Conservation (phyloP, 2,329 filamentous ascomycete genomes). For the Colletotrichum euphorbiae region DNA sequence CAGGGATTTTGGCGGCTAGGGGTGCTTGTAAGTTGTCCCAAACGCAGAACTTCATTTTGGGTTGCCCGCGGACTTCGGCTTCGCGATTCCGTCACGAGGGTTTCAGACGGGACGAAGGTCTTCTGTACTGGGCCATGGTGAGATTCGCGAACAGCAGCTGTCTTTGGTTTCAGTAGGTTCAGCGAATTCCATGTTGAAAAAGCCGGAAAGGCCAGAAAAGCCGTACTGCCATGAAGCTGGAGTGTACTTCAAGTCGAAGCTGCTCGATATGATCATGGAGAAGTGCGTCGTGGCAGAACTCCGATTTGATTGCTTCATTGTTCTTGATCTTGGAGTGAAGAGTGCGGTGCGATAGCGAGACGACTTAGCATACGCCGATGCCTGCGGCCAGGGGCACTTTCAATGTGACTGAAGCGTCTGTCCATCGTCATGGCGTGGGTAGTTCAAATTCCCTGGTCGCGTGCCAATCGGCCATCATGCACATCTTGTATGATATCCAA, state of each 20-base stretch:
- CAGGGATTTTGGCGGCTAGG: slow-evolving; percentile 13
- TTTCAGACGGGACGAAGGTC: slow-evolving; percentile 28
- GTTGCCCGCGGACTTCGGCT: slow-evolving; percentile 32
- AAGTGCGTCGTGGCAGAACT: not conserved
- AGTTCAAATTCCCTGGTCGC: not conserved
- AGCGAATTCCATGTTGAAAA: slow-evolving; percentile 10
- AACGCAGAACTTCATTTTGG: slow-evolving; percentile 8
- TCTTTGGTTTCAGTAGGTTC: not conserved
- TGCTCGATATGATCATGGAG: not conserved
- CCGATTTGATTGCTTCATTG: not conserved
- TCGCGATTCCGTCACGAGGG: slow-evolving; percentile 21
- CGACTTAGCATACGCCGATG: not conserved
- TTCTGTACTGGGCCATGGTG: slow-evolving; percentile 23
- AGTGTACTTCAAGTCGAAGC: slow-evolving; percentile 11
- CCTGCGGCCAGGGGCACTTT: not conserved
- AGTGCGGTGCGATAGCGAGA: not conserved
- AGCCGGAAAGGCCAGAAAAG: too few species aligned
- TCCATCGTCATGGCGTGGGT: not conserved
- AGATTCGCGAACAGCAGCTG: slow-evolving; percentile 15
- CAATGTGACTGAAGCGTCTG: not conserved
- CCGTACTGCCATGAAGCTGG: slow-evolving; percentile 6
- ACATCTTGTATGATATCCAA: not conserved
- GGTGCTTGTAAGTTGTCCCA: slow-evolving; percentile 15
- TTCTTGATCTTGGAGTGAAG: not conserved
- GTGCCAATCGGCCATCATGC: slow-evolving; percentile 9